phyloP scores from a whole-genome alignment of 176 grass and related monocot species.

The Thinopyrum elongatum region DNA sequence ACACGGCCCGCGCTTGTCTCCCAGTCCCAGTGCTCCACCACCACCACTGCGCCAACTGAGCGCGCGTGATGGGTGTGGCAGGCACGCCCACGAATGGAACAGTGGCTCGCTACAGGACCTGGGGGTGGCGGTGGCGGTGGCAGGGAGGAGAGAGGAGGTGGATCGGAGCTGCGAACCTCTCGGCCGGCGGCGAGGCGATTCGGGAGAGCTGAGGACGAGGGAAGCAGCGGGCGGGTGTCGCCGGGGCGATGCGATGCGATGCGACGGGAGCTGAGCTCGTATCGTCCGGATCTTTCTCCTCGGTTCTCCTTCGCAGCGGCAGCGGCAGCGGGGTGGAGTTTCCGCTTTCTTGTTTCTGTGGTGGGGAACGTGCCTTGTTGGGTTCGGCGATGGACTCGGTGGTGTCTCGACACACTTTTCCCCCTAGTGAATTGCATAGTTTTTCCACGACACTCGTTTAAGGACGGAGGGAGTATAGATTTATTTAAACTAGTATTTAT shows the following conservation, averaged over 20 bases:
- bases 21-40: background rate
- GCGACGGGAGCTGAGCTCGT: background rate
- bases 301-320: background rate
- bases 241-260: background rate
- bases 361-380: too few relatives aligned
- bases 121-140: background rate
- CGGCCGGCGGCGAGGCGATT: background rate
- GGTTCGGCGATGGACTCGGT: too few relatives aligned
- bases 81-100: slow-evolving; percentile 9
- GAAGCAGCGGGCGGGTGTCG: background rate
- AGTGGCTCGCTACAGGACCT: background rate
- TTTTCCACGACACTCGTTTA: too few relatives aligned
- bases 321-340: background rate
- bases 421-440: too few relatives aligned
- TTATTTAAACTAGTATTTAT: too few relatives aligned
- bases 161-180: background rate
- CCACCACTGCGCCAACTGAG: background rate
- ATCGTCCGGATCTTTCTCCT: slow-evolving; percentile 11
- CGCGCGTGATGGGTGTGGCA: slow-evolving; percentile 20
- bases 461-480: too few relatives aligned
- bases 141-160: background rate
- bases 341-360: too few relatives aligned
- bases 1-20: background rate
- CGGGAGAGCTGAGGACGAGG: background rate
- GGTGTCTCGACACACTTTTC: too few relatives aligned